Evolutionary conservation across 2,329 filamentous ascomycete species (phyloP).

Genomic region (Coniella vitis): DNA sequence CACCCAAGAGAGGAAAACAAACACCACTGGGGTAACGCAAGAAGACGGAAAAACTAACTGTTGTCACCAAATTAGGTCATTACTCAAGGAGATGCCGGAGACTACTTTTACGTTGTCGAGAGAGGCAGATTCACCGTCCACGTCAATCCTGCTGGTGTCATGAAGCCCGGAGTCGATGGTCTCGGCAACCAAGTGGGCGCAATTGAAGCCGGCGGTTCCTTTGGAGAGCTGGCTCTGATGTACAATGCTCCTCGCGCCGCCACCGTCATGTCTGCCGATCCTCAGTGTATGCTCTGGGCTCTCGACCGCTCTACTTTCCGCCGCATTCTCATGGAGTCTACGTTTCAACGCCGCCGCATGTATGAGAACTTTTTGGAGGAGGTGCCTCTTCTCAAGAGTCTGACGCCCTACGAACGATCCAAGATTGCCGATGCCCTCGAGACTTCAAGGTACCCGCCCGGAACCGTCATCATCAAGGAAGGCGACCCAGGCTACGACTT

Average conservation of each 20-base stretch:
- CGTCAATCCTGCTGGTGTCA: constrained; percentile 69
- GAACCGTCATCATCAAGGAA: constrained; percentile 80
- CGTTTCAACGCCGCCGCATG: constrained; percentile 90
- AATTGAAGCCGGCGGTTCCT: constrained; percentile 84
- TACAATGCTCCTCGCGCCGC: constrained; percentile 96
- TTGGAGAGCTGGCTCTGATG: constrained; percentile 96
- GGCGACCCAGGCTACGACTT: constrained; percentile 90
- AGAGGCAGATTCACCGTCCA: constrained; percentile 85
- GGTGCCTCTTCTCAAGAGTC: constrained; percentile 73
- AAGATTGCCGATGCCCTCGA: constrained; percentile 97
- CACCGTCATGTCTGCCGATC: constrained; percentile 78
- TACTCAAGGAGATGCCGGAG: constrained; percentile 87
- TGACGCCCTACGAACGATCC: constrained; percentile 88
- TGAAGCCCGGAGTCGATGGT: constrained; percentile 75
- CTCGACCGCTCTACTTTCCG: constrained; percentile 95
- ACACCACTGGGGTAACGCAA: no score
- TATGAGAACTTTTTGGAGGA: constrained; percentile 96
- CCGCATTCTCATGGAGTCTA: constrained; percentile 95
- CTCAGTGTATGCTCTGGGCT: constrained; percentile 80
- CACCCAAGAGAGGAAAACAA: not conserved
- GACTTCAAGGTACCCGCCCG: constrained; percentile 75
- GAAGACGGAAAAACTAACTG: constrained; percentile 5
- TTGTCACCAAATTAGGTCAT: constrained; percentile 61
- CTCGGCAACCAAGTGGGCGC: constrained; percentile 75
- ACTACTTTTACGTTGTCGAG: constrained; percentile 97